Conservation (phyloP, 208 protist genomes). For the Trypanosoma mega region DNA sequence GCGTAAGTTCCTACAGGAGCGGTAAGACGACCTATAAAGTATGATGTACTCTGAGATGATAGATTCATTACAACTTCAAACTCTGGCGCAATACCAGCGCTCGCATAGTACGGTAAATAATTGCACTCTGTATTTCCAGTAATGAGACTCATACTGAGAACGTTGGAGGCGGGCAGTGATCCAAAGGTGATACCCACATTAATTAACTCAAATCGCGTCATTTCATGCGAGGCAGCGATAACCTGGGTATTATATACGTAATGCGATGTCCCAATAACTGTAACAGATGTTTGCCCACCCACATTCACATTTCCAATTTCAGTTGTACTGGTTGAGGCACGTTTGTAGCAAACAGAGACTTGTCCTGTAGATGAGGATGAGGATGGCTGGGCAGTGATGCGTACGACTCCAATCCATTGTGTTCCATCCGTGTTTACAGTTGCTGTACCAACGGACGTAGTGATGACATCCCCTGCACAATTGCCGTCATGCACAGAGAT, state of each 20-base stretch:
- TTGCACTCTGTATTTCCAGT: conserved; percentile 57
- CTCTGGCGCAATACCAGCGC: conserved; percentile 23
- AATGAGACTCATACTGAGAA: conserved; percentile 48
- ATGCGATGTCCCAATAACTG: conserved; percentile 55
- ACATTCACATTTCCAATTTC: conserved; percentile 61
- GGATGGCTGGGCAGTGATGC: too few species aligned
- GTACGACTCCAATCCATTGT: conserved; percentile 73
- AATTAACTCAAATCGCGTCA: conserved; percentile 72
- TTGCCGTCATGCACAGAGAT: conserved; percentile 38
- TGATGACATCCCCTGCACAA: conserved; percentile 47
- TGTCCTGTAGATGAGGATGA: conserved; percentile 13
- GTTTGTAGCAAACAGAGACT: conserved; percentile 76
- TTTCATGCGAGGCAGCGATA: conserved; percentile 38
- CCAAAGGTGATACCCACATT: conserved; percentile 59
- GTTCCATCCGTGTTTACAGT: conserved; percentile 37
- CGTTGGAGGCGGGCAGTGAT: not conserved
- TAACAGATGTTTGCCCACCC: conserved; percentile 28
- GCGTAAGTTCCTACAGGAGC: conserved; percentile 39
- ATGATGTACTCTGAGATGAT: conserved; percentile 4
- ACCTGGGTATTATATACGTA: conserved; percentile 53
- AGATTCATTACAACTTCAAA: conserved; percentile 31
- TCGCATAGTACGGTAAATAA: conserved; percentile 65
- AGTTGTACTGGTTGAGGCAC: conserved; percentile 34
- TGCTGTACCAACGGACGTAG: conserved; percentile 35
- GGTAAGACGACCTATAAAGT: conserved; percentile 40